Conservation (phyloP, 208 protist genomes). For the Acanthamoeba lugdunensis region DNA sequence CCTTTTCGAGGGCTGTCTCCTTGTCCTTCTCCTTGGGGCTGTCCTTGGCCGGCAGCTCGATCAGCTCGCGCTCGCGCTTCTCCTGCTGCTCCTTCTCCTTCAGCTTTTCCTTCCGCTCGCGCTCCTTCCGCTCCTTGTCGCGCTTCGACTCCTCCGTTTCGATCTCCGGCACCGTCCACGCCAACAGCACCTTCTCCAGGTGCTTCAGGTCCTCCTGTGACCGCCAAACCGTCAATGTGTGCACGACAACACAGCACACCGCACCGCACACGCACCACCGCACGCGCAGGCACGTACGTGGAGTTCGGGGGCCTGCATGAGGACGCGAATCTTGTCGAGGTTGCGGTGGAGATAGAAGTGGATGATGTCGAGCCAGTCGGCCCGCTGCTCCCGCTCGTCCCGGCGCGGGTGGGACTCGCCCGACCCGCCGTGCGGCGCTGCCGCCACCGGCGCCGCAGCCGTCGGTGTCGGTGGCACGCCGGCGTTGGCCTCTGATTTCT, state of each 20-base stretch:
- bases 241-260: not conserved
- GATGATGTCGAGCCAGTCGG: conserved; percentile 54
- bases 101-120: conserved; percentile 57
- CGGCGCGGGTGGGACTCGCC: not conserved
- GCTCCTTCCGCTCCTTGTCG: conserved; percentile 25
- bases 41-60: conserved; percentile 40
- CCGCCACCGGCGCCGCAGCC: not conserved
- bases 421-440: not conserved
- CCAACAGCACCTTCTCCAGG: conserved; percentile 59
- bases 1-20: conserved; percentile 30
- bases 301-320: conserved; percentile 53
- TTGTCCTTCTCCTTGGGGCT: conserved; percentile 23
- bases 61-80: conserved; percentile 48
- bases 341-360: conserved; percentile 58
- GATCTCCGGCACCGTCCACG: conserved; percentile 60
- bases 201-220: conserved; percentile 47
- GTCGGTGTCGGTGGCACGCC: not conserved
- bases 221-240: not conserved
- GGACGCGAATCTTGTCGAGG: conserved; percentile 59
- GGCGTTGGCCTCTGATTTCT: not conserved
- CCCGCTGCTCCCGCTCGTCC: conserved; percentile 32
- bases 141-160: conserved; percentile 49
- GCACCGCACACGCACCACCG: not conserved
- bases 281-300: not conserved
- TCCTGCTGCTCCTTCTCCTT: conserved; percentile 69